phyloP scores from a whole-genome alignment of 257 asterid species.

The Handroanthus guayacan region DNA sequence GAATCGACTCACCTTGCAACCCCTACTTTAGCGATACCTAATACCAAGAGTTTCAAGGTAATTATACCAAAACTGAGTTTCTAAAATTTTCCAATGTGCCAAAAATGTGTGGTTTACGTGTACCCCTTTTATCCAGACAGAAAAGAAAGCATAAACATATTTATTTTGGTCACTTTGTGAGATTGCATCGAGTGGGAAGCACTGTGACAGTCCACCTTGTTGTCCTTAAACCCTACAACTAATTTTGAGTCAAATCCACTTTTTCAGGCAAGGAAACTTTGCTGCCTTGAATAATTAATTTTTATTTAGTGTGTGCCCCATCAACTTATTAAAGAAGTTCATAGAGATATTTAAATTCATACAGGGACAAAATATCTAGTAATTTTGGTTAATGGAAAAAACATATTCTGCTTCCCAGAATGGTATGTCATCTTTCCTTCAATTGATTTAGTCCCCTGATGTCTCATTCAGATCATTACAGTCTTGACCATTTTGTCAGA shows the following conservation, averaged over 20 bases:
- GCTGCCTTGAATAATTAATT: constrained; percentile 23
- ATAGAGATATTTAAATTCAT: not conserved
- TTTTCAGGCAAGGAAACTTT: constrained; percentile 10
- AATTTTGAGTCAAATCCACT: constrained; percentile 36
- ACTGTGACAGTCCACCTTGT: constrained; percentile 50
- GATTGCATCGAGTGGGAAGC: constrained; percentile 50
- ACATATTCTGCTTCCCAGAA: constrained; percentile 19
- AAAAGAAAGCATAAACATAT: constrained; percentile 41
- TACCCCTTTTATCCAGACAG: constrained; percentile 15
- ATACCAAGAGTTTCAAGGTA: not conserved
- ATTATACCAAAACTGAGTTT: not conserved
- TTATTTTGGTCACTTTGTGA: constrained; percentile 14
- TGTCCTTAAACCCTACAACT: constrained; percentile 54
- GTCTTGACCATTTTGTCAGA: constrained; percentile 21
- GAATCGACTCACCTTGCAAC: too few species aligned
- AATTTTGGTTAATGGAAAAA: not conserved
- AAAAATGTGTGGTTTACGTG: not conserved
- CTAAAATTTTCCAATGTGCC: not conserved
- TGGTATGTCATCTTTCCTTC: constrained; percentile 36
- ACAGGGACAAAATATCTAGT: not conserved
- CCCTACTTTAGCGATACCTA: too few species aligned
- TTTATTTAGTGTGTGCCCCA: constrained; percentile 29
- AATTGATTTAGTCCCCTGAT: not conserved
- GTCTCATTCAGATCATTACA: constrained; percentile 12
- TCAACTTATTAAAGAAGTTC: constrained; percentile 15